These are phyloP conservation scores for Pestalotiopsis sp. DNA, from an alignment of 2,329 filamentous ascomycete species.

Conservation along the genomic window DNA sequence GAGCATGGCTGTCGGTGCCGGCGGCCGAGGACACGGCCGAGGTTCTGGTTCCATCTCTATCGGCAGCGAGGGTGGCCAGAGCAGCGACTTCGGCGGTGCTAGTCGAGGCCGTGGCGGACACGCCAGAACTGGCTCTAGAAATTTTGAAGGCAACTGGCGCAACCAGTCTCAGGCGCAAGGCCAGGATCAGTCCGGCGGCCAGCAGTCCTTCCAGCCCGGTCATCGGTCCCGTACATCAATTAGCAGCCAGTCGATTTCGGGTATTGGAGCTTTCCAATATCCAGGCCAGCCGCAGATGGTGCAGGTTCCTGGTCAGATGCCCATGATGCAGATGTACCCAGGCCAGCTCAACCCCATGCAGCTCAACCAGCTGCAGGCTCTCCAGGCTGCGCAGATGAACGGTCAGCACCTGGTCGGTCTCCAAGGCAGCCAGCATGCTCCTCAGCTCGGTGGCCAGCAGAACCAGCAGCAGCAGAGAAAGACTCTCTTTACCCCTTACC, in stretches of 20 bases:
- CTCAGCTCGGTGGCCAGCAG: conserved; percentile 65
- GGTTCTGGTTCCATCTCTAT: conserved; percentile 65
- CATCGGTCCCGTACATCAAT: conserved; percentile 86
- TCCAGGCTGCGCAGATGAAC: conserved; percentile 85
- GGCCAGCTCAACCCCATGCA: conserved; percentile 89
- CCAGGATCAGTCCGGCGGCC: conserved; percentile 61
- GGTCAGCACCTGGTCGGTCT: conserved; percentile 73
- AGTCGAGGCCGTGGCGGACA: conserved; percentile 70
- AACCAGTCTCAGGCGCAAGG: conserved; percentile 72
- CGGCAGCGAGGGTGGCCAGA: conserved; percentile 43
- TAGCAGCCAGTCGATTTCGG: conserved; percentile 75
- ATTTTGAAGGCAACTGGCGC: conserved; percentile 98
- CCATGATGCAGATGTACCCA: conserved; percentile 81
- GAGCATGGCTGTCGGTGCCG: conserved; percentile 80
- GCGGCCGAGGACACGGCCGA: conserved; percentile 69
- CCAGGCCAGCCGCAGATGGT: conserved; percentile 84
- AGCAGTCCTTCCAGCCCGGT: conserved; percentile 84
- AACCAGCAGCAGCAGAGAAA: conserved; percentile 91
- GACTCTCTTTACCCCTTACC: conserved; percentile 96
- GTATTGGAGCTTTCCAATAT: conserved; percentile 87
- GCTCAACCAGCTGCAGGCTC: conserved; percentile 85
- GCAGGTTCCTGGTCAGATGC: conserved; percentile 82
- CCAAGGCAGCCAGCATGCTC: conserved; percentile 73
- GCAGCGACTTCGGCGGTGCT: conserved; percentile 64
- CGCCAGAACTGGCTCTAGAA: conserved; percentile 80